phyloP scores from a whole-genome alignment of 2,329 filamentous ascomycete species.

The Arthroderma sp. region DNA sequence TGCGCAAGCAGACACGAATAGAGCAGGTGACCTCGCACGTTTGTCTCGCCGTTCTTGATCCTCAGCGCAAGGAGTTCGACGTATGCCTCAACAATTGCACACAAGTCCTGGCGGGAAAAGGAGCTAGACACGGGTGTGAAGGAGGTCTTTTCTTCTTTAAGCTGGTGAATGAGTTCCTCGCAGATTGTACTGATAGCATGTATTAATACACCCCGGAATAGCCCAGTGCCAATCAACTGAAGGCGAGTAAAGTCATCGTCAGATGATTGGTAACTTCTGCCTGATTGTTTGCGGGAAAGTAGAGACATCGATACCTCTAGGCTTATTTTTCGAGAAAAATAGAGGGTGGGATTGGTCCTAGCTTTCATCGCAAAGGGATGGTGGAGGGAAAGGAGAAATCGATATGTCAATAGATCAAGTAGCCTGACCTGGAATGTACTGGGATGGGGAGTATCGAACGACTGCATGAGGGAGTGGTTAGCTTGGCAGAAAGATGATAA shows the following conservation, averaged over 20 bases:
- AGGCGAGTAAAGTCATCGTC: not conserved
- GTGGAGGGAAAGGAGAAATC: conserved; percentile 13
- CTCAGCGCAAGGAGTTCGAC: conserved; percentile 3
- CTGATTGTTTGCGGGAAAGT: not conserved
- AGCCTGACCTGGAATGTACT: conserved; percentile 9
- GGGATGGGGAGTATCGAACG: not conserved
- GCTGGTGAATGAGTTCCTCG: conserved; percentile 9
- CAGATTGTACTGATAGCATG: conserved; percentile 9
- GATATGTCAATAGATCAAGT: conserved; percentile 10
- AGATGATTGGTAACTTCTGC: not conserved
- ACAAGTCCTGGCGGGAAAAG: conserved; percentile 8
- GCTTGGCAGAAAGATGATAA: not conserved
- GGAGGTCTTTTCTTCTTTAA: conserved; percentile 9
- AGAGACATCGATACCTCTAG: not conserved
- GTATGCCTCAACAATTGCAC: conserved; percentile 7
- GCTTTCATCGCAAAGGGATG: not conserved
- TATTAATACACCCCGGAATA: conserved; percentile 10
- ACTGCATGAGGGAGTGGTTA: not conserved
- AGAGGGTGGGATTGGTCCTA: not conserved
- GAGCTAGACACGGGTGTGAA: conserved; percentile 5
- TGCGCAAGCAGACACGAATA: not conserved
- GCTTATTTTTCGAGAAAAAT: not conserved
- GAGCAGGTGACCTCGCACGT: conserved; percentile 11
- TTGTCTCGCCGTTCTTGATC: conserved; percentile 13
- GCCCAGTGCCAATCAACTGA: conserved; percentile 3